Base-by-base conservation (phyloP, 805 yeast species). In the Lachancea quebecensis region DNA sequence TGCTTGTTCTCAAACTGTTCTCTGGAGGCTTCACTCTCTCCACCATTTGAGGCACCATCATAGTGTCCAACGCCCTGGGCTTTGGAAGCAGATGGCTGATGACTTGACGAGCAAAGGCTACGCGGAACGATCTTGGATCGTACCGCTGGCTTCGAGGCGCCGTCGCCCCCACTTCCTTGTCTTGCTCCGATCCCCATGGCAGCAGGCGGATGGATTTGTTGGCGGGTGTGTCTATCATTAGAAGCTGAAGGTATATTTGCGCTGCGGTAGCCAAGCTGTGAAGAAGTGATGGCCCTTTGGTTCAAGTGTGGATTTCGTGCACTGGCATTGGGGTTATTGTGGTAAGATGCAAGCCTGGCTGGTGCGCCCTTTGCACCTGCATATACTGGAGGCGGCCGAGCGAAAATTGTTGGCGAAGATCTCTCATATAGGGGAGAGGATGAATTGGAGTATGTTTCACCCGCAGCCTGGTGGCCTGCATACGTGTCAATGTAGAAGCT, bases 401-500 rank as follows among this genome's bases (percentile, higher is more conserved):
- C 54, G 38, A 49, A 50, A 31, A 47, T 34, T 27, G 49, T 38
- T 6, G 50, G 46, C 11, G 51, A 16, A 18, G 27, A 29, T 25
- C 29, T 43, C 12, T 38, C 14, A 7, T 47, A 42, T 11, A 39
- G 29, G 12, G 42, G 42, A 10, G 45, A 25, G 29, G 27, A 4
- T 5, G 41, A 21, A 12, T 16, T 4, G 12, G 46, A 27, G n/a
- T 29, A 25, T 10, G 18, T n/a, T n/a, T 42, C 41, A n/a, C 38
- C 12, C 10, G 35, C 27, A 41, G 58, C 45, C 41, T 55, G 60
- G 21, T 58, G 50, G 57, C 56, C 56, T 2, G 66, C 72, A 48
- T 72, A 70, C 48, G 72, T 75, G 42, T 78, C 83, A 52, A 78
- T 74, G 57, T 81, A 80, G 48, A 77, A 73, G 58, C 89, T 79